Conservation (phyloP, 2,329 filamentous ascomycete species). For the Dactylellina sp. region DNA sequence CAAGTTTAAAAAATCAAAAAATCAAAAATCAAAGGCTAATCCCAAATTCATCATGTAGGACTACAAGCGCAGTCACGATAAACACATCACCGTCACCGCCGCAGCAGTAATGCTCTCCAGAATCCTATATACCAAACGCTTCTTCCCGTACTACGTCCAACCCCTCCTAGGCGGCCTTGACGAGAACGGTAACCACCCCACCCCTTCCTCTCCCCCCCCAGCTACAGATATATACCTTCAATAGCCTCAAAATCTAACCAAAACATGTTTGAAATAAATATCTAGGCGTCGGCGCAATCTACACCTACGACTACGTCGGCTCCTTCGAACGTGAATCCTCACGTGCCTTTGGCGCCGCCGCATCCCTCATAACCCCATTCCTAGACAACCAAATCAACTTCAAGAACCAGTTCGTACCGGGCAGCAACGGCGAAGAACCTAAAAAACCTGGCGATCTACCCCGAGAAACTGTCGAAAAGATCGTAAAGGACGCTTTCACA, state of each 20-base stretch:
- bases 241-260: neutral
- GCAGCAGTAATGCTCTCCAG: conserved; percentile 95
- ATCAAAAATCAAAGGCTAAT: no score
- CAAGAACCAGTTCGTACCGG: conserved; percentile 97
- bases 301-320: conserved; percentile 97
- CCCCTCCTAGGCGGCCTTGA: conserved; percentile 94
- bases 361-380: conserved; percentile 98
- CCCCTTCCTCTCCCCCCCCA: neutral
- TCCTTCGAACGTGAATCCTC: conserved; percentile 98
- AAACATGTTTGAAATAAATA: conserved; percentile 2
- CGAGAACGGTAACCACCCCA: conserved; percentile 71
- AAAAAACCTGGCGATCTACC: conserved; percentile 73
- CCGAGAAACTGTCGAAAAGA: conserved; percentile 78
- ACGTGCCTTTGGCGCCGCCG: conserved; percentile 89
- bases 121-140: conserved; percentile 95
- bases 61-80: conserved; percentile 65
- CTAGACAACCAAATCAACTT: conserved; percentile 95
- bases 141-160: conserved; percentile 98
- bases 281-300: conserved; percentile 84
- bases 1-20: no score
- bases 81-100: conserved; percentile 92
- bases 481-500: conserved; percentile 97
- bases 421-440: conserved; percentile 77
- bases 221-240: conserved; percentile 4
- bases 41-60: conserved; percentile 56